Base-by-base conservation (phyloP, 129 eudicot genomes). In the Flaveria robusta region DNA sequence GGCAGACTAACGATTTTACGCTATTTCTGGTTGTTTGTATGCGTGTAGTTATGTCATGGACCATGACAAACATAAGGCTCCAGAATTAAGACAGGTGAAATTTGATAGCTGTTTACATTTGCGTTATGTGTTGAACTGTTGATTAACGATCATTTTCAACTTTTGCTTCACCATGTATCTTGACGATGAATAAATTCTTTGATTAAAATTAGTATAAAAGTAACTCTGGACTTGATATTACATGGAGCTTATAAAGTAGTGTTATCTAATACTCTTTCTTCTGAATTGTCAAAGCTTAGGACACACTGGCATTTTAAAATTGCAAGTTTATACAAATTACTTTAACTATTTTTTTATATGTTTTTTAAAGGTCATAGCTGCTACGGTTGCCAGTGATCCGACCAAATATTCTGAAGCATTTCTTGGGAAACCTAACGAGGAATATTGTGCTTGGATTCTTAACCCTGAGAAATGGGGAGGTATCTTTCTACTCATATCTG, bases 401-500 rank as follows among this genome's bases (percentile, higher is more conserved):
- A 84, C 81, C 64, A 88, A 91, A 76, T 94, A 87, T 80, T 85
- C 93, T 20, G 99, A 94, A 79, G 97, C 93, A 65, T 88, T 94
- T 71, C 94, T 94, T 74, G 99, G 96, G 74, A 91, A 88, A 74
- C 80, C 89, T 43, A 94, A 94, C 27, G 81, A 84, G 76, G 97
- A 94, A 77, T 94, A 94, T 84, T 87, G 96, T 82, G 74, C 87
- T 54, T 94, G 99, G 99, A 94, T 94, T 79, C 90, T 91, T 74
- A 79, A 89, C 84, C 86, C 96, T 0, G 96, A 91, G 52, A 94
- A 91, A 82, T 94, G 99, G 99, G 99, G 99, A 94, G 99, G 99
- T 94, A 18, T 60, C 82, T 68, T 65, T 72, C 5, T 27, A 29
- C 22, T 12, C 45, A 12, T 63, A 29, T 63, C 13, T 31, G 20